A percentile compares a stretch with the other conserved stretches of the same genome.
Evolutionary conservation across 768 basidiomycete genomes (phyloP).

Genomic region (Hydnomerulius pinastri): DNA sequence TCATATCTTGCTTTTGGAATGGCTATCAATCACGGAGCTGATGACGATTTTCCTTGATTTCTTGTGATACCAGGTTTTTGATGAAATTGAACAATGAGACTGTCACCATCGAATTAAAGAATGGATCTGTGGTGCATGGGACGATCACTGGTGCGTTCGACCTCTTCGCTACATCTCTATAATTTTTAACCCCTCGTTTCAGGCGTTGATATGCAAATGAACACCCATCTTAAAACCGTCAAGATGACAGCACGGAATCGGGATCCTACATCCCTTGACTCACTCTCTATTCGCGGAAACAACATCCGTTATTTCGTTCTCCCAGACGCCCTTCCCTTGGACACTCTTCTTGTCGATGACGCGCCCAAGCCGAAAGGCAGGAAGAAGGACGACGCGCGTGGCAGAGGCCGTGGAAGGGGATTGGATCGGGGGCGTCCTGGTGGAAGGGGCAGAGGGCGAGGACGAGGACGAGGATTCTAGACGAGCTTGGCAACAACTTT

Average conservation of each 20-base stretch:
- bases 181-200: conserved; percentile 11
- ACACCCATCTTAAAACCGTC: conserved; percentile 96
- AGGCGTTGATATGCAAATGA: conserved; percentile 99
- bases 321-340: conserved; percentile 95
- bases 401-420: conserved; percentile 56
- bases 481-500: neutral
- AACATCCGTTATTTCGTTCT: conserved; percentile 96
- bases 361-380: conserved; percentile 93
- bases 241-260: conserved; percentile 94
- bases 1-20: conserved; percentile 7
- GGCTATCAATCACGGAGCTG: conserved; percentile 14
- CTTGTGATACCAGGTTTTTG: conserved; percentile 67
- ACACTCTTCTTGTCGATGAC: conserved; percentile 96
- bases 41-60: conserved; percentile 19
- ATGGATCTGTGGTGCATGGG: conserved; percentile 92
- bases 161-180: neutral
- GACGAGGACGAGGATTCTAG: conserved; percentile 45
- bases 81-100: conserved; percentile 99
- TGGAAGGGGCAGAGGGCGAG: conserved; percentile 55
- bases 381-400: conserved; percentile 84
- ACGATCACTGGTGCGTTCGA: conserved; percentile 85
- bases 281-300: conserved; percentile 93
- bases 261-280: conserved; percentile 83
- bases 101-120: conserved; percentile 97
- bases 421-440: conserved; percentile 55